Percentiles rank a stretch among this genome's conserved stretches.
phyloP scores from a whole-genome alignment of 140 eudicot genomes.

The Oenanthe javanica region DNA sequence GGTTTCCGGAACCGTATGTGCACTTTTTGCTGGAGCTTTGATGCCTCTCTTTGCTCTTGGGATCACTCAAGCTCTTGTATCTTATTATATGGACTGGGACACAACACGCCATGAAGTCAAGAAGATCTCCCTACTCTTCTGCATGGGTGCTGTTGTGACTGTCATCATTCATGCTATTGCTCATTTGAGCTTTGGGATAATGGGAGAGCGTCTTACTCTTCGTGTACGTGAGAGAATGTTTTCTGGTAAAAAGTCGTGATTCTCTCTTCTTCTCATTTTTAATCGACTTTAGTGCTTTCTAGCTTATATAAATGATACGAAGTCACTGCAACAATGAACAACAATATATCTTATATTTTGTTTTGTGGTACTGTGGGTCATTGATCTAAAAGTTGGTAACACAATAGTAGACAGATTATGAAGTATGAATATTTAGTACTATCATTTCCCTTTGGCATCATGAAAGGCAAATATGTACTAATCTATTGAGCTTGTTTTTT shows the following conservation, averaged over 20 bases:
- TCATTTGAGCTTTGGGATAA: conserved; percentile 77
- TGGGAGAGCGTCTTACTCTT: conserved; percentile 98
- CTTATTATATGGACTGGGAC: conserved; percentile 98
- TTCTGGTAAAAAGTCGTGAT: conserved; percentile 44
- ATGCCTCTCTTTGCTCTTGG: conserved; percentile 99
- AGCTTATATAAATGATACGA: neutral
- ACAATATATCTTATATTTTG: neutral
- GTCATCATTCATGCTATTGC: conserved; percentile 67
- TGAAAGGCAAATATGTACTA: neutral
- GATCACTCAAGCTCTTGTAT: conserved; percentile 91
- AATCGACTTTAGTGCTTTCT: neutral
- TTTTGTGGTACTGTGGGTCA: neutral
- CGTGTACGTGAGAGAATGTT: conserved; percentile 96
- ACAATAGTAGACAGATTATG: neutral
- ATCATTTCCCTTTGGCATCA: neutral
- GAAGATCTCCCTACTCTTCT: conserved; percentile 76
- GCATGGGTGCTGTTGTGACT: conserved; percentile 70
- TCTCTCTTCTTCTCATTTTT: neutral
- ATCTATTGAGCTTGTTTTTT: neutral
- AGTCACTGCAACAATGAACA: neutral
- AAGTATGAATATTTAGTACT: neutral
- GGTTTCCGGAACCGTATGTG: conserved; percentile 73
- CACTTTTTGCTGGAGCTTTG: conserved; percentile 68
- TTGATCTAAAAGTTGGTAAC: neutral
- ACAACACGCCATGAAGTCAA: conserved; percentile 69